Conservation (phyloP, 2,329 filamentous ascomycete species). For the Diaporthe sp. region DNA sequence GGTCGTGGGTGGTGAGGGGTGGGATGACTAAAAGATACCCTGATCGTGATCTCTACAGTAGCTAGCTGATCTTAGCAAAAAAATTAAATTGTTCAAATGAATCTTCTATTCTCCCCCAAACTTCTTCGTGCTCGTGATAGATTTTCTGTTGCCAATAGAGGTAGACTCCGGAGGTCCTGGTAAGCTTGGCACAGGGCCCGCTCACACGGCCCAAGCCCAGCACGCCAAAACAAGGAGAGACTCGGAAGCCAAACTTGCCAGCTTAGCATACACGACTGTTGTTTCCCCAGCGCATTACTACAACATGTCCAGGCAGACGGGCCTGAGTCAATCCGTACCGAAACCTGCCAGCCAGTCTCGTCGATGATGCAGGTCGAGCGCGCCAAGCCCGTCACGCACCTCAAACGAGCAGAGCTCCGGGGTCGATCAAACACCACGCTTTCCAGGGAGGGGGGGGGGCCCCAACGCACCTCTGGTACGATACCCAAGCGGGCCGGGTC, state of each 20-base stretch:
- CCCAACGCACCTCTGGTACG: background rate
- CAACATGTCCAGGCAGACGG: background rate
- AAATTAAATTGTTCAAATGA: background rate
- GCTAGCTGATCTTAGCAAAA: conserved; percentile 8
- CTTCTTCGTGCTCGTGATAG: background rate
- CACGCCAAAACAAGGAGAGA: background rate
- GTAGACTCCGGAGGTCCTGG: too few relatives aligned
- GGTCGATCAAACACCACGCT: conserved; percentile 13
- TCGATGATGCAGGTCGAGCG: conserved; percentile 10
- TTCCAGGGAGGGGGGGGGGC: background rate
- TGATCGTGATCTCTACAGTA: conserved; percentile 23
- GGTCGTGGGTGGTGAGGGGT: background rate
- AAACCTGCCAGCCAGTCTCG: background rate
- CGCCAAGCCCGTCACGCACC: conserved; percentile 9
- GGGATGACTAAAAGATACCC: conserved; percentile 20
- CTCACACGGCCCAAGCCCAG: background rate
- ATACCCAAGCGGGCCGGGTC: too few relatives aligned
- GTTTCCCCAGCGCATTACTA: background rate
- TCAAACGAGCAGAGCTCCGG: background rate
- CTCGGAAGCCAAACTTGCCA: background rate
- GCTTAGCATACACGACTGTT: background rate
- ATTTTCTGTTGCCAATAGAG: too few relatives aligned
- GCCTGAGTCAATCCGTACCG: conserved; percentile 1
- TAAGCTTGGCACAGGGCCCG: background rate
- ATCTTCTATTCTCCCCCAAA: too few relatives aligned